These are phyloP conservation scores for Plasmodium ovale DNA, from an alignment of 169 alveolate species.

Conservation along the genomic window DNA sequence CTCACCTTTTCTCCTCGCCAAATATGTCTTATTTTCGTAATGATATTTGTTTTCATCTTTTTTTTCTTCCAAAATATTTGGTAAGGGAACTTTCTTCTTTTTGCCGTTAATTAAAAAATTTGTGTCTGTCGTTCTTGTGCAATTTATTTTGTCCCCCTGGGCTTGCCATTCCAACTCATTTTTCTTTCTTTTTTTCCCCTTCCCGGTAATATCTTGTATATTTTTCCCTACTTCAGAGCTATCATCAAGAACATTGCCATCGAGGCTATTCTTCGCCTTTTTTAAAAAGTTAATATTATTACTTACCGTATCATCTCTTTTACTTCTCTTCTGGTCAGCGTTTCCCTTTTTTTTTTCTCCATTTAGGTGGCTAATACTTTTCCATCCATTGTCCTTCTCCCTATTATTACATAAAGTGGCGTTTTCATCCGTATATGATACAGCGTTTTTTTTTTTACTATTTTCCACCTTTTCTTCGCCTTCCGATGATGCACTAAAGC, in stretches of 20 bases:
- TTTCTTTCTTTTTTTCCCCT: background rate
- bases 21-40: too few species aligned
- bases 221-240: too few species aligned
- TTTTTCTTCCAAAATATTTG: background rate
- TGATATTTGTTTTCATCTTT: background rate
- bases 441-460: background rate
- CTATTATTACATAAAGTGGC: too few species aligned
- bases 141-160: background rate
- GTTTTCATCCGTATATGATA: too few species aligned
- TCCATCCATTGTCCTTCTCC: background rate
- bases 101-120: background rate
- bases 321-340: background rate
- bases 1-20: too few species aligned
- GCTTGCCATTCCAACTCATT: background rate
- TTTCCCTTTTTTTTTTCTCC: background rate
- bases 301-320: background rate
- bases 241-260: too few species aligned
- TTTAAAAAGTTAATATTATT: background rate
- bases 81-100: background rate
- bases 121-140: background rate
- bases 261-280: too few species aligned
- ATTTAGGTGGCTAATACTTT: background rate
- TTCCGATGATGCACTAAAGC: constrained; percentile 13
- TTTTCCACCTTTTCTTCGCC: background rate
- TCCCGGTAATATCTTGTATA: too few species aligned